phyloP scores from a whole-genome alignment of 768 basidiomycete species.

The Cystofilobasidium capitatum region DNA sequence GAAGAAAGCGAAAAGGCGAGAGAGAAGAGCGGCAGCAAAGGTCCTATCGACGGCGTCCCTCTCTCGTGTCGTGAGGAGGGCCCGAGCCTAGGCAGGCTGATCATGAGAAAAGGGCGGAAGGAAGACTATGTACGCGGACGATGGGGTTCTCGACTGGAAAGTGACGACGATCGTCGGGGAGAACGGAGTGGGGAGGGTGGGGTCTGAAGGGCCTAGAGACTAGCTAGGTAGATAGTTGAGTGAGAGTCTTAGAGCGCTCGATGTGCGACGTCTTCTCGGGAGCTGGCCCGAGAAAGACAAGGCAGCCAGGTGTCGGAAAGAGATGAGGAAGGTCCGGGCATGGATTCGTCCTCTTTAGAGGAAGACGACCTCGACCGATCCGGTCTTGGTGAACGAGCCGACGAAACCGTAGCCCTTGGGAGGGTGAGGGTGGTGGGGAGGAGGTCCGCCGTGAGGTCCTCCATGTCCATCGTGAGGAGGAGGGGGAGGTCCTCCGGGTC shows the following conservation, averaged over 20 bases:
- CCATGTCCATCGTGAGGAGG: neutral
- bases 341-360: neutral
- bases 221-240: neutral
- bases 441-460: neutral
- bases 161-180: neutral
- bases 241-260: neutral
- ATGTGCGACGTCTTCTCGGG: too few species aligned
- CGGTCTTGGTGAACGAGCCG: conserved; percentile 17
- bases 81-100: neutral
- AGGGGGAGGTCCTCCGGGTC: conserved; percentile 37
- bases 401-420: conserved; percentile 21
- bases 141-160: neutral
- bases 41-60: neutral
- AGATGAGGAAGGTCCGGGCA: neutral
- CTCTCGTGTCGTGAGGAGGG: neutral
- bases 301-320: neutral
- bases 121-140: neutral
- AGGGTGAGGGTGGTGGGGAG: conserved; percentile 12
- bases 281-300: neutral
- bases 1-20: conserved; percentile 1
- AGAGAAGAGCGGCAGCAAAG: neutral
- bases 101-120: neutral
- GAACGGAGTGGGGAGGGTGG: neutral
- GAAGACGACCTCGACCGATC: conserved; percentile 20
- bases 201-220: neutral